These are phyloP conservation scores for Starmerella cellae DNA, from an alignment of 805 yeast species.

Conservation along the genomic window DNA sequence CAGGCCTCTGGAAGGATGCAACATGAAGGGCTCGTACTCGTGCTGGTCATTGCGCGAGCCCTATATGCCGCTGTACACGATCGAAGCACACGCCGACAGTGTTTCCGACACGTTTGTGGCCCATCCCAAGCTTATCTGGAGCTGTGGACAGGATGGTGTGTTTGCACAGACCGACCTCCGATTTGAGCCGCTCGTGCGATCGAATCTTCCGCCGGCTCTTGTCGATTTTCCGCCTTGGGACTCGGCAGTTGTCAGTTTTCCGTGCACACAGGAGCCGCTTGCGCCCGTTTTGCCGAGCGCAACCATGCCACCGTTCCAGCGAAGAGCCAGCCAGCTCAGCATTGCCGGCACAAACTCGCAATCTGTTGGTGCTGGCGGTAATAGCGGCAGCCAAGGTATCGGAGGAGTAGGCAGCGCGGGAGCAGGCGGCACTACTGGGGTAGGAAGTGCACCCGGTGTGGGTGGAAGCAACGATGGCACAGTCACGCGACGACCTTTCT, in stretches of 20 bases:
- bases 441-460: not conserved
- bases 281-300: constrained; percentile 1
- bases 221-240: constrained; percentile 44
- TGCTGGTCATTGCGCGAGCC: constrained; percentile 36
- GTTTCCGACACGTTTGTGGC: constrained; percentile 38
- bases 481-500: not conserved
- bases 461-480: not conserved
- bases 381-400: not conserved
- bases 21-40: constrained; percentile 8
- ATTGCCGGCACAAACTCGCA: not conserved
- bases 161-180: constrained; percentile 39
- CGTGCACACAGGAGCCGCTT: constrained; percentile 1
- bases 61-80: constrained; percentile 49
- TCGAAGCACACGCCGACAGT: constrained; percentile 38
- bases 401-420: not conserved
- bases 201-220: constrained; percentile 40
- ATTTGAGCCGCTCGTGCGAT: constrained; percentile 33
- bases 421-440: not conserved
- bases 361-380: not conserved
- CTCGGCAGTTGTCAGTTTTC: constrained; percentile 8
- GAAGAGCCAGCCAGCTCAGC: not conserved
- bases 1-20: constrained; percentile 13
- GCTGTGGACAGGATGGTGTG: constrained; percentile 39
- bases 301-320: not conserved
- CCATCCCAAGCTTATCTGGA: constrained; percentile 29